These are phyloP conservation scores for Pezicula neosporulosa DNA, from an alignment of 2,329 filamentous ascomycete genomes.

Conservation along the genomic window DNA sequence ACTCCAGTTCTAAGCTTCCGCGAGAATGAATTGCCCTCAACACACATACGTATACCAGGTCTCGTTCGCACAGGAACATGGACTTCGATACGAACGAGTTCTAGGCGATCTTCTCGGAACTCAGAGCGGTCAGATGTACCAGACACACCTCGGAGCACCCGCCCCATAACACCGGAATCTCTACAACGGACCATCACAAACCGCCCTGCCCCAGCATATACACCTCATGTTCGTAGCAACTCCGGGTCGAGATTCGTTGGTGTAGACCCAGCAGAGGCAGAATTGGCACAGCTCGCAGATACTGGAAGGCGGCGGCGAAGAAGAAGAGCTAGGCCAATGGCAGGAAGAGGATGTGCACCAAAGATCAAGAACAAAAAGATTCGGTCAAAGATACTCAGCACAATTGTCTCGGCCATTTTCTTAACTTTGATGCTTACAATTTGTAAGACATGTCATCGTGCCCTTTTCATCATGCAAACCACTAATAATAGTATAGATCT, in stretches of 20 bases:
- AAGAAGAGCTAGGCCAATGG: constrained; percentile 25
- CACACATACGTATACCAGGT: constrained; percentile 38
- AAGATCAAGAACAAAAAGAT: constrained; percentile 51
- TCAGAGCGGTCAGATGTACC: constrained; percentile 6
- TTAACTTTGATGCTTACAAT: constrained; percentile 30
- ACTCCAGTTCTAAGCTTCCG: constrained; percentile 38
- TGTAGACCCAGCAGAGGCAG: constrained; percentile 45
- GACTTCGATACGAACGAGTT: constrained; percentile 29
- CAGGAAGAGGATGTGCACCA: constrained; percentile 36
- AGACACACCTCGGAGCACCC: constrained; percentile 11
- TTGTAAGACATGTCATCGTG: constrained; percentile 61
- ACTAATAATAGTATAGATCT: constrained; percentile 54
- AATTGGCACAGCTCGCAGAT: constrained; percentile 41
- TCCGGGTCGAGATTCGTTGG: constrained; percentile 31
- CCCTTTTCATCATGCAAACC: background rate
- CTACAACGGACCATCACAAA: constrained; percentile 7
- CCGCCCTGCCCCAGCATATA: constrained; percentile 8
- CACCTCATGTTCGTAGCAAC: constrained; percentile 10
- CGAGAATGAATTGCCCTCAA: constrained; percentile 36
- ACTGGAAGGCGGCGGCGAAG: constrained; percentile 36
- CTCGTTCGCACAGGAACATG: constrained; percentile 36
- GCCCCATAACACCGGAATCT: constrained; percentile 11
- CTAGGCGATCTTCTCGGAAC: constrained; percentile 14
- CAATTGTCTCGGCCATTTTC: constrained; percentile 56
- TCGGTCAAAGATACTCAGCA: constrained; percentile 54